These are phyloP conservation scores for Aspergillus awamori DNA, from an alignment of 2,329 filamentous ascomycete species.

Conservation along the genomic window DNA sequence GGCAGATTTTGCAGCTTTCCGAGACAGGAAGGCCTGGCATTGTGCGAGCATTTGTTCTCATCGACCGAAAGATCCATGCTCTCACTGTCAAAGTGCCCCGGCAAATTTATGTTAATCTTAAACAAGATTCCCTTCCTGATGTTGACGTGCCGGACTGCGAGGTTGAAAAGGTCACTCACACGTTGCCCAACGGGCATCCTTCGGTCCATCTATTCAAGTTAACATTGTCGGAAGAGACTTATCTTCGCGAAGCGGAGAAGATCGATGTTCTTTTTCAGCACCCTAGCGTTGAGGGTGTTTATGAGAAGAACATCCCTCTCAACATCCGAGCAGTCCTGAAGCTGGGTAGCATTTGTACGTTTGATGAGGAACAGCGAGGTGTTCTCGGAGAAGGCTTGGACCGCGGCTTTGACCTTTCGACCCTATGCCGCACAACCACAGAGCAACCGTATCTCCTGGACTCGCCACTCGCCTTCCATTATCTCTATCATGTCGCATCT, in stretches of 20 bases:
- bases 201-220: conserved; percentile 95
- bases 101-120: conserved; percentile 88
- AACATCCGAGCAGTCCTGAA: conserved; percentile 85
- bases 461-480: conserved; percentile 78
- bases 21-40: conserved; percentile 82
- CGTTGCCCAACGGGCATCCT: conserved; percentile 89
- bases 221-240: conserved; percentile 83
- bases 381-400: conserved; percentile 92
- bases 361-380: conserved; percentile 86
- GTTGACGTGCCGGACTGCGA: conserved; percentile 83
- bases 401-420: conserved; percentile 84
- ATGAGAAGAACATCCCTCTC: conserved; percentile 89
- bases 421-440: conserved; percentile 68
- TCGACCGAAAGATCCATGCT: conserved; percentile 86
- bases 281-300: conserved; percentile 93
- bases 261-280: conserved; percentile 85
- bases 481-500: conserved; percentile 87
- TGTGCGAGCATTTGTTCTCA: conserved; percentile 85
- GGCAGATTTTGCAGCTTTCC: conserved; percentile 89
- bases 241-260: conserved; percentile 80
- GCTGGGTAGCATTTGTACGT: conserved; percentile 87
- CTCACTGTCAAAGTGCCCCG: conserved; percentile 88
- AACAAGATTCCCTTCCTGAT: conserved; percentile 82
- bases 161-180: conserved; percentile 91
- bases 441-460: conserved; percentile 77